A percentile compares a stretch with the other conserved stretches of the same genome.
Evolutionary conservation across 345 rosid species (phyloP).

Genomic region (Hibiscus syriacus): DNA sequence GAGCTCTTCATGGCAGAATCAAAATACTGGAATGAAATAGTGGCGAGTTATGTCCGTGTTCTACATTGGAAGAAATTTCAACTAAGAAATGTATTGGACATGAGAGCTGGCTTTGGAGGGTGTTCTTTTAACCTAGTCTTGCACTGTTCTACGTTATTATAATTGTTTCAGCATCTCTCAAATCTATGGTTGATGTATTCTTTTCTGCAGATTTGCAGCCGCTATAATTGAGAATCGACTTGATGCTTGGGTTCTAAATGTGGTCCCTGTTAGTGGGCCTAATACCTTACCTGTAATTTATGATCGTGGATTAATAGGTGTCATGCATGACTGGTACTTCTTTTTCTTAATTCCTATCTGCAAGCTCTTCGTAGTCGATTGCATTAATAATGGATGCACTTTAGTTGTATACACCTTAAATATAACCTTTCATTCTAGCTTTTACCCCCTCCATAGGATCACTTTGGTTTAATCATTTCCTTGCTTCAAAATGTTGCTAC

Average conservation of each 20-base stretch:
- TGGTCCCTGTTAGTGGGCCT: conserved; percentile 82
- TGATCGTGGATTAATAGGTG: conserved; percentile 94
- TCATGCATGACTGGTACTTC: conserved; percentile 92
- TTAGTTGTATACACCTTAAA: too few species aligned
- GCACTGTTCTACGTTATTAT: not conserved
- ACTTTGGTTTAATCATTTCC: not conserved
- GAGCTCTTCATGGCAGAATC: conserved; percentile 87
- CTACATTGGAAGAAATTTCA: conserved; percentile 75
- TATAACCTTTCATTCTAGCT: too few species aligned
- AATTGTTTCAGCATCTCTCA: not conserved
- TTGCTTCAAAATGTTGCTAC: not conserved
- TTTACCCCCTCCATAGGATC: too few species aligned
- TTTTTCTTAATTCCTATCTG: not conserved
- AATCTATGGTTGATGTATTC: conserved; percentile 13
- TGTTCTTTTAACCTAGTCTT: conserved; percentile 20
- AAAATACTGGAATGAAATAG: conserved; percentile 78
- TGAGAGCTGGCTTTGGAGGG: conserved; percentile 99
- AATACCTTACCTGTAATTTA: conserved; percentile 91
- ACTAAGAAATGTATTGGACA: conserved; percentile 91
- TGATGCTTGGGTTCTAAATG: conserved; percentile 88
- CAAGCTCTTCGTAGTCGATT: not conserved
- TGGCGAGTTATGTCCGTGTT: conserved; percentile 62
- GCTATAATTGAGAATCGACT: conserved; percentile 60
- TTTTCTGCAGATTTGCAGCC: conserved; percentile 71
- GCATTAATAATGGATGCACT: not conserved